Conservation (phyloP, 1,139 yeast species). For the Suhomyces chickasaworum region DNA sequence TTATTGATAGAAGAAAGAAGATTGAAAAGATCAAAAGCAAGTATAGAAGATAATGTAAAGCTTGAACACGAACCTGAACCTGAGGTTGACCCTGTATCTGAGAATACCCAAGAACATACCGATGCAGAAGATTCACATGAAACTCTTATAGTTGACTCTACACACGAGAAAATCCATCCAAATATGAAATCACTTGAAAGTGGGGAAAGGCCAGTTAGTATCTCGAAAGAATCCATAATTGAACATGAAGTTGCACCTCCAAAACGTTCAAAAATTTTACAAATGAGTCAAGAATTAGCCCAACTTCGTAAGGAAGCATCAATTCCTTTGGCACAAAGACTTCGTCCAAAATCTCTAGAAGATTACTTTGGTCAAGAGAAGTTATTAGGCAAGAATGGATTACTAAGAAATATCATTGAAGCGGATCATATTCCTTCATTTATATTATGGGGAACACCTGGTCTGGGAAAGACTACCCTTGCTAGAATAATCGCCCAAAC, state of each 20-base stretch:
- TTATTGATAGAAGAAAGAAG: conserved; percentile 13
- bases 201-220: background rate
- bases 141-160: background rate
- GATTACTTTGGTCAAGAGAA: conserved; percentile 89
- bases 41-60: background rate
- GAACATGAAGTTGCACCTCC: background rate
- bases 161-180: background rate
- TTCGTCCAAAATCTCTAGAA: conserved; percentile 71
- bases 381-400: conserved; percentile 72
- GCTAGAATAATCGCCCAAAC: conserved; percentile 60
- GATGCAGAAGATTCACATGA: background rate
- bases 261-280: conserved; percentile 8
- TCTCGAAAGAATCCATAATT: background rate
- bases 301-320: conserved; percentile 49
- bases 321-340: conserved; percentile 82
- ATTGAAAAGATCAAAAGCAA: conserved; percentile 1
- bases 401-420: conserved; percentile 67
- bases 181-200: background rate
- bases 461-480: conserved; percentile 89
- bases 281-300: conserved; percentile 14
- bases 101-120: background rate
- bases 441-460: conserved; percentile 95
- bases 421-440: conserved; percentile 74
- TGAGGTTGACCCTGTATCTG: no score
- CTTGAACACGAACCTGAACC: no score